Evolutionary conservation across 2,329 filamentous ascomycete species (phyloP), one percentile per base, ranked within the genome.

Genomic region (Cladobotryum mycophilum): DNA sequence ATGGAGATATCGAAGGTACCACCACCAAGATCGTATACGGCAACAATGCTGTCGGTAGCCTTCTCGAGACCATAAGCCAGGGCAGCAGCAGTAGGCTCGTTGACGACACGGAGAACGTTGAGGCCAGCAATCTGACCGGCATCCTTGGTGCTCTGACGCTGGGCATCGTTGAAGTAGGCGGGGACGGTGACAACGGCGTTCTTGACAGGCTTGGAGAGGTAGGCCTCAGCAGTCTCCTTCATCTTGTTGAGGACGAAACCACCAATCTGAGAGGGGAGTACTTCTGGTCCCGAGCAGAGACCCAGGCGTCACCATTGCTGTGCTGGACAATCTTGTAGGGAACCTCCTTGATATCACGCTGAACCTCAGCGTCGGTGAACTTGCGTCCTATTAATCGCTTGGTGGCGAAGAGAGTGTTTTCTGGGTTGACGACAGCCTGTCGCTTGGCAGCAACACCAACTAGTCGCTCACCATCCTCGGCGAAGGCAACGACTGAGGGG

Each of bases 1-100:
- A 96, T 85, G 57, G 91, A 96, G 74, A 97, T 95, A 89, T 97
- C 92, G 75, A 97, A 97, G 62, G 91, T 97, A 83, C 91, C 91
- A 82, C 91, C 91, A 77, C 91, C 91, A 64, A 97, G 82, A 86
- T 97, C 91, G 79, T 95, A 97, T 70, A 97, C 91, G 62, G 91
- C 90, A 65, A 96, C 87, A 55, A 96, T 76, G 59, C 87, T 82
- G 76, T 96, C 90, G 57, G 84, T 81, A 71, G 93, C 88, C 82
- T 96, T 96, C 77, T 96, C 91, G 47, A 96, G 82, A 76, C 92
- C 92, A 68, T 97, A 97, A 56, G 92, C 92, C 61, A 97, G 83
- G 57, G 92, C 92, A 60, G 92, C 92, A 65, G 92, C 92, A 60
- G 92, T 97, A 54, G 92, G 92, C 81, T 97, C 92, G 80, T 96